Evolutionary conservation across 2,329 filamentous ascomycete species (phyloP).

Genomic region (Calonectria hawksworthii): DNA sequence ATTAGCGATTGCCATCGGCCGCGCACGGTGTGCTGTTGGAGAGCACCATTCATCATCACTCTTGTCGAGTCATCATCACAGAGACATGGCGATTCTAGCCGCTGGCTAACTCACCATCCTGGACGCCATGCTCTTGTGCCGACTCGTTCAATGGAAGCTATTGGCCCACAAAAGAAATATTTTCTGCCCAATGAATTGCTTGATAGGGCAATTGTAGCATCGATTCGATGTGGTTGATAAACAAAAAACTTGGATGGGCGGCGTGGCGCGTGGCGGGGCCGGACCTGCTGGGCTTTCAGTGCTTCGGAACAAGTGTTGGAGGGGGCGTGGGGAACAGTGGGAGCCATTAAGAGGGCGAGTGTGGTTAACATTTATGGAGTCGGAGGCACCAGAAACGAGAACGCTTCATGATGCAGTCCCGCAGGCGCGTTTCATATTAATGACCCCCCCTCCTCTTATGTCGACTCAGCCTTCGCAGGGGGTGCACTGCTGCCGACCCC

Average conservation of each 20-base stretch:
- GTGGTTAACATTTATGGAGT: constrained; percentile 51
- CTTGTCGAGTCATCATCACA: neutral
- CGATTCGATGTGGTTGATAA: constrained; percentile 38
- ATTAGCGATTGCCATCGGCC: neutral
- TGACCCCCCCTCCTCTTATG: constrained; percentile 43
- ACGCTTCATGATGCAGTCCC: constrained; percentile 63
- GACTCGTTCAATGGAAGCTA: constrained; percentile 13
- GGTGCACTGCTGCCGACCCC: constrained; percentile 36
- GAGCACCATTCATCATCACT: neutral
- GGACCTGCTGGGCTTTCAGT: constrained; percentile 20
- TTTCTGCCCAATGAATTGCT: constrained; percentile 30
- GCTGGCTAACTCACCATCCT: neutral
- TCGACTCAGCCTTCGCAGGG: constrained; percentile 45
- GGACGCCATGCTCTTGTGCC: neutral
- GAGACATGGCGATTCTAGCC: neutral
- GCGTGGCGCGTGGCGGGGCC: constrained; percentile 24
- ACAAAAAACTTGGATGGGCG: constrained; percentile 25
- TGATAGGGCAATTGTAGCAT: constrained; percentile 14
- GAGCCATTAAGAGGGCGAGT: constrained; percentile 41
- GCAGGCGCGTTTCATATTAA: constrained; percentile 65
- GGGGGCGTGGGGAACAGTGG: constrained; percentile 33
- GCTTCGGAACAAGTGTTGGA: constrained; percentile 24
- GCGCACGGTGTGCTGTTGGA: neutral
- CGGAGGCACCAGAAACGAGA: constrained; percentile 48
- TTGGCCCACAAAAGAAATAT: constrained; percentile 29